Evolutionary conservation across 441 rosid species (phyloP), one percentile per base, ranked within the genome.

Genomic region (Cnidoscolus chayamansa): DNA sequence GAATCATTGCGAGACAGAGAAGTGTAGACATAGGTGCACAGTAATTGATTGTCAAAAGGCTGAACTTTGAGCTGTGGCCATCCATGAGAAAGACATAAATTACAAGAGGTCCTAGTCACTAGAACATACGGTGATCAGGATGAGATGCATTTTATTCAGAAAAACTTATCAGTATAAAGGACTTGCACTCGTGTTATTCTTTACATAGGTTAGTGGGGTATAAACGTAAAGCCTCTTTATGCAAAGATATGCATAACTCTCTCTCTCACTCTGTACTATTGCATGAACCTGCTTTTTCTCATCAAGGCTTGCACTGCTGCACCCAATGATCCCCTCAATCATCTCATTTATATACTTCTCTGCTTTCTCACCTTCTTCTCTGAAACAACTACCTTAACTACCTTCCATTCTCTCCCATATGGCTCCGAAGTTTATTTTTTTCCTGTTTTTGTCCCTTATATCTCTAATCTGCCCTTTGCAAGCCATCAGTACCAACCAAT

Each of bases 151-250:
- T 72, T 77, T 70, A 70, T 80, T 72, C 81, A 56, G n/a, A 67
- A 75, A 40, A 78, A 65, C 51, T 64, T 49, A 37, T 54, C 72
- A n/a, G 12, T 56, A 70, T 53, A 73, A 81, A 76, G 82, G 59
- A 64, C 15, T 49, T 64, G 77, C 73, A 77, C 65, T 67, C 67
- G 49, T 75, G 76, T 70, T 79, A 74, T 80, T 85, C 87, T 80
- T 62, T 51, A 68, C 79, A 63, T 53, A 64, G 76, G 77, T 72
- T 77, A 67, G 87, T 81, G 88, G 92, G 91, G 96, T 82, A 87
- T 84, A 83, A 84, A 82, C 82, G 37, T 74, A 87, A 88, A 89
- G 92, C 81, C 63, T 81, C 95, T 93, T 90, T 89, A 83, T 78
- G 84, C 77, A 83, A 82, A 85, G 84, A 85, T 80, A 83, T 75